Percentiles rank a stretch among this genome's conserved stretches.
Evolutionary conservation across 1,284 basidiomycete species (phyloP).

Genomic region (Pseudozyma tsukubaensis): DNA sequence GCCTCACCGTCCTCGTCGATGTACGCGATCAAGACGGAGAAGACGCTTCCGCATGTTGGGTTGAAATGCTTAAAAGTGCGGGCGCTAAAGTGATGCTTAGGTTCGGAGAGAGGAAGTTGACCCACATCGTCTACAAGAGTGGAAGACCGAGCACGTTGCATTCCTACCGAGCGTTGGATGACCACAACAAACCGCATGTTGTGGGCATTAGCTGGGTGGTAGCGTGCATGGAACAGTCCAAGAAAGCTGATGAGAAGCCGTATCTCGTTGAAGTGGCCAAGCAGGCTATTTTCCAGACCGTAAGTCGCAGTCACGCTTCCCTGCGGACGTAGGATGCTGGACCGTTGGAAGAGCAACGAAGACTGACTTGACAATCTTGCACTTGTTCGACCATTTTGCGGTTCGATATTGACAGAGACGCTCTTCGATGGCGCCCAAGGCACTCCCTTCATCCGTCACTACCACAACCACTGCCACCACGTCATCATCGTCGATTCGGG

Average conservation of each 20-base stretch:
- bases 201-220: constrained; percentile 61
- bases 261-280: constrained; percentile 64
- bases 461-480: too few relatives aligned
- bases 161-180: constrained; percentile 44
- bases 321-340: too few relatives aligned
- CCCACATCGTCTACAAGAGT: constrained; percentile 63
- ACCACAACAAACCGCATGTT: constrained; percentile 48
- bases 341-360: too few relatives aligned
- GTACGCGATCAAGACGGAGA: constrained; percentile 60
- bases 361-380: too few relatives aligned
- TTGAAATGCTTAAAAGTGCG: constrained; percentile 52
- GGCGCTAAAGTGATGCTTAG: constrained; percentile 59
- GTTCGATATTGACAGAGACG: constrained; percentile 26
- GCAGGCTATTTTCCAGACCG: constrained; percentile 57
- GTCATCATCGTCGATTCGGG: constrained; percentile 22
- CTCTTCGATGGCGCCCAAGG: constrained; percentile 48
- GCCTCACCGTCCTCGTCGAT: constrained; percentile 59
- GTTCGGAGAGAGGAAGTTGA: constrained; percentile 46
- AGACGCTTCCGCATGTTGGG: constrained; percentile 56
- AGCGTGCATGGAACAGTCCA: constrained; percentile 50
- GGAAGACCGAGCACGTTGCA: constrained; percentile 57
- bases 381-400: too few relatives aligned
- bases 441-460: constrained; percentile 32
- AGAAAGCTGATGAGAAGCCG: constrained; percentile 52
- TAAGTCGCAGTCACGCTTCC: constrained; percentile 23